Conservation (phyloP, 2,329 filamentous ascomycete genomes). For the Emmonsiellopsis sp. region DNA sequence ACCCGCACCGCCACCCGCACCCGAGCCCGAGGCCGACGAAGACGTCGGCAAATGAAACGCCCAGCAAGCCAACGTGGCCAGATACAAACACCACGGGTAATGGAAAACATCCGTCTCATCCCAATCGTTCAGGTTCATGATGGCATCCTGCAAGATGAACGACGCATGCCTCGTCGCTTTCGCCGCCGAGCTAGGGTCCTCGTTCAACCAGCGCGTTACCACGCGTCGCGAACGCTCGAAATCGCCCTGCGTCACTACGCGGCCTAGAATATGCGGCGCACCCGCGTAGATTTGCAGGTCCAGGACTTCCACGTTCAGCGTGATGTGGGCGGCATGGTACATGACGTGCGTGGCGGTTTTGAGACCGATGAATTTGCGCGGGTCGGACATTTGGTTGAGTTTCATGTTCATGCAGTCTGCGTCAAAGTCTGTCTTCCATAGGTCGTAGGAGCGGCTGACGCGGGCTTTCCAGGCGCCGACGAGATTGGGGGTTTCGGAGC, state of each 20-base stretch:
- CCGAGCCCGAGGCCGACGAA: slow-evolving; percentile 4
- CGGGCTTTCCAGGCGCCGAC: slow-evolving; percentile 44
- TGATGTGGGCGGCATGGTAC: slow-evolving; percentile 50
- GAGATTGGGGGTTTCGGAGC: slow-evolving; percentile 30
- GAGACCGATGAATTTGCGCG: slow-evolving; percentile 39
- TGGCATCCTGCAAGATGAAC: slow-evolving; percentile 42
- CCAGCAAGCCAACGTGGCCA: slow-evolving; percentile 52
- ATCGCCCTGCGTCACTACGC: slow-evolving; percentile 43
- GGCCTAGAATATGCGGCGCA: slow-evolving; percentile 50
- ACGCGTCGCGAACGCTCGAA: slow-evolving; percentile 42
- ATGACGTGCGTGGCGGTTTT: slow-evolving; percentile 45
- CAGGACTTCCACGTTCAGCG: slow-evolving; percentile 50
- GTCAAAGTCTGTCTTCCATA: slow-evolving; percentile 53
- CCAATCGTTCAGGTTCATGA: slow-evolving; percentile 41
- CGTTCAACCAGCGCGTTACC: slow-evolving; percentile 44
- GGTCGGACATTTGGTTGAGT: slow-evolving; percentile 22
- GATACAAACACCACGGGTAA: slow-evolving; percentile 54
- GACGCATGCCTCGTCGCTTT: slow-evolving; percentile 48
- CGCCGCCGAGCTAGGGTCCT: slow-evolving; percentile 25
- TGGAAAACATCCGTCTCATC: slow-evolving; percentile 50
- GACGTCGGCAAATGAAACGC: slow-evolving; percentile 42
- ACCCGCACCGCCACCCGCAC: not conserved
- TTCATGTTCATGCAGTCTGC: slow-evolving; percentile 38
- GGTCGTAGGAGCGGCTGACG: slow-evolving; percentile 45
- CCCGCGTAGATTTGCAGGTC: slow-evolving; percentile 56